Percentiles rank a stretch among this genome's conserved stretches.
Evolutionary conservation across 164 flowering plant genomes (phyloP).

Genomic region (Nymphaea thermarum): DNA sequence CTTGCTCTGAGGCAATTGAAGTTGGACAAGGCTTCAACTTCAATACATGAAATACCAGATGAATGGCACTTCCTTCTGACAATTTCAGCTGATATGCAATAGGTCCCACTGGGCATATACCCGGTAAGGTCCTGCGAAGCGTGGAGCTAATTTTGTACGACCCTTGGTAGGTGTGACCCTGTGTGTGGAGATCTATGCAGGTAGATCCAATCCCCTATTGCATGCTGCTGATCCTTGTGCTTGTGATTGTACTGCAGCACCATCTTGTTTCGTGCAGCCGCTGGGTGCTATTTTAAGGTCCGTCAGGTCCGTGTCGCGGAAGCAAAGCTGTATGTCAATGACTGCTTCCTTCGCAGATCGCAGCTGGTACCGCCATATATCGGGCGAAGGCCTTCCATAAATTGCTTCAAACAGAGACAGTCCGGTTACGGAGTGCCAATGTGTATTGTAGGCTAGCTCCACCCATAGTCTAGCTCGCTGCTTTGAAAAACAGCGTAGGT

Average conservation of each 20-base stretch:
- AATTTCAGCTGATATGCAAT: neutral
- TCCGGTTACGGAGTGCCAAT: neutral
- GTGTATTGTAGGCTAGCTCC: neutral
- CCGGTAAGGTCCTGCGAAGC: neutral
- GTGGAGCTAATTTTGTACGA: neutral
- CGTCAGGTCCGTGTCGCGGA: neutral
- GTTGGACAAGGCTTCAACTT: neutral
- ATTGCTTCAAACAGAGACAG: conserved; percentile 1
- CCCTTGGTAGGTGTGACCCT: neutral
- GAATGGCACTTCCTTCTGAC: neutral
- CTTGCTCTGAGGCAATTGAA: too few relatives aligned
- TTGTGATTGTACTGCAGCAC: neutral
- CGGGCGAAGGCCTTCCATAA: neutral
- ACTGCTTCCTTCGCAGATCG: neutral
- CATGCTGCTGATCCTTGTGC: neutral
- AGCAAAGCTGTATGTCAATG: neutral
- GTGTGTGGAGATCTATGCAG: neutral
- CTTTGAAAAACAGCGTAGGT: neutral
- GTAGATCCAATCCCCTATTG: neutral
- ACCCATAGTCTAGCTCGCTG: neutral
- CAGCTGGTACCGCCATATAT: neutral
- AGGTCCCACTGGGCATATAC: neutral
- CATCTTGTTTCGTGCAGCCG: neutral
- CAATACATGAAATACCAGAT: conserved; percentile 1
- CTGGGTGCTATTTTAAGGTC: neutral